These are phyloP conservation scores for Pseudogymnoascus sp. DNA, from an alignment of 2,329 filamentous ascomycete species.

Conservation along the genomic window DNA sequence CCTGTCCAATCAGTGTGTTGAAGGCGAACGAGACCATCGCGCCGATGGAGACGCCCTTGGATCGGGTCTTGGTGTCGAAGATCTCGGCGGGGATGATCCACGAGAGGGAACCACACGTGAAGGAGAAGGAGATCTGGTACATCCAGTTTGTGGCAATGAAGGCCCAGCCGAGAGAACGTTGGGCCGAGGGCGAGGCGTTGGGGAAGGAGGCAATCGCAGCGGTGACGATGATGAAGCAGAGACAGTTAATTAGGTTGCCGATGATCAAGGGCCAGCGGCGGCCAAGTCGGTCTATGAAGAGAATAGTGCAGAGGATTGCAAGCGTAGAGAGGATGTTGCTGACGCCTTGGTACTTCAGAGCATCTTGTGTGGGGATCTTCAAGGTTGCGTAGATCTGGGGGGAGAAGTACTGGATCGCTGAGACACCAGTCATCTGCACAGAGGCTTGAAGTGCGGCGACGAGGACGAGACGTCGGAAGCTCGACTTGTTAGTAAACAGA, in stretches of 20 bases:
- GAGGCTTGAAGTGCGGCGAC: conserved; percentile 62
- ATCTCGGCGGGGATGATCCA: conserved; percentile 45
- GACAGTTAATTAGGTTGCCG: conserved; percentile 50
- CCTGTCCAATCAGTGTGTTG: conserved; percentile 61
- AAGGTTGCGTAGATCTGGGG: conserved; percentile 60
- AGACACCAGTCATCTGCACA: conserved; percentile 69
- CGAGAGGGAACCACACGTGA: conserved; percentile 46
- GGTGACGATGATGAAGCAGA: conserved; percentile 50
- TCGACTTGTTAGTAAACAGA: conserved; percentile 57
- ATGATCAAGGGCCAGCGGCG: conserved; percentile 52
- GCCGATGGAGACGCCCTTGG: conserved; percentile 52
- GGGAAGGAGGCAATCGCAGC: conserved; percentile 37
- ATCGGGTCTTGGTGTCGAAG: conserved; percentile 53
- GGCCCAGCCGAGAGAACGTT: conserved; percentile 41
- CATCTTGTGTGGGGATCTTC: conserved; percentile 31
- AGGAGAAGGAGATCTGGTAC: conserved; percentile 54
- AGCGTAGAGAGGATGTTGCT: conserved; percentile 29
- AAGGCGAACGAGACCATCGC: conserved; percentile 54
- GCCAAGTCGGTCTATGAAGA: conserved; percentile 37
- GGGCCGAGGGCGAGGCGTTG: conserved; percentile 20
- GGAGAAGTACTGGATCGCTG: conserved; percentile 68
- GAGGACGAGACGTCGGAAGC: conserved; percentile 65
- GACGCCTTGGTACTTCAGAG: too few species aligned
- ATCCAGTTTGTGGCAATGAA: conserved; percentile 56
- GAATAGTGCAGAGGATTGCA: conserved; percentile 11